Evolutionary conservation across 2,329 filamentous ascomycete species (phyloP), one percentile per base, ranked within the genome.

Genomic region (Bipolaris bicolor): DNA sequence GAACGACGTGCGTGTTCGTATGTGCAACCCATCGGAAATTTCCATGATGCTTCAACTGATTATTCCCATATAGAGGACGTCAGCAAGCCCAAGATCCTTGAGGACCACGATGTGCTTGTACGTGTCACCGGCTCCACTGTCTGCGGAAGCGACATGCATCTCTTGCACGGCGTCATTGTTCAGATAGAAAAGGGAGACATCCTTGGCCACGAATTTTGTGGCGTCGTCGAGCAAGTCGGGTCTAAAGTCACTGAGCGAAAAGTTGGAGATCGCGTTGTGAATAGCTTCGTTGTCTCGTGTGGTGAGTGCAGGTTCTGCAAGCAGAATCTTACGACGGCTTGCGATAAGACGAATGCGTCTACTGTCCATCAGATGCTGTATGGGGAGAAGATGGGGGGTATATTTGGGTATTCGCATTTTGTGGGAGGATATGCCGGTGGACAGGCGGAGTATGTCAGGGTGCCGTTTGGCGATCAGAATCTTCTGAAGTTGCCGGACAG

Each of bases 361-460:
- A 87, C 83, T 0, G 82, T 86, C 43, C 83, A 84, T 61, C 88
- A 89, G 63, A 85, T 83, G 49, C 88, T 96, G 86, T 96, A 95
- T 70, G 92, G 91, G 10, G 86, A 86, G 1, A 83, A 86, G 48
- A 92, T 90, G 2, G 84, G 90, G 0, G 91, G 85, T 69, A 80
- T 82, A 76, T 84, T 84, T 58, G 82, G 82, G 1, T 84, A 85
- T 72, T 79, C 75, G 13, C 82, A 92, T 69, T 90, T 96, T 71
- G 92, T 90, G 0, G 91, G 91, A 3, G 92, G 92, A 0, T 96
- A 94, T 71, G 91, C 91, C 0, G 91, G 92, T 46, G 91, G 91
- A 0, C 92, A 96, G 76, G 89, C 91, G 2, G 92, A 96, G 77
- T 96, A 92, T 68, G 88, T 92, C 0, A 85, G 92, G 5, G 91